Conservation (phyloP, 2,329 filamentous ascomycete species). For the Cladosporium sp. region DNA sequence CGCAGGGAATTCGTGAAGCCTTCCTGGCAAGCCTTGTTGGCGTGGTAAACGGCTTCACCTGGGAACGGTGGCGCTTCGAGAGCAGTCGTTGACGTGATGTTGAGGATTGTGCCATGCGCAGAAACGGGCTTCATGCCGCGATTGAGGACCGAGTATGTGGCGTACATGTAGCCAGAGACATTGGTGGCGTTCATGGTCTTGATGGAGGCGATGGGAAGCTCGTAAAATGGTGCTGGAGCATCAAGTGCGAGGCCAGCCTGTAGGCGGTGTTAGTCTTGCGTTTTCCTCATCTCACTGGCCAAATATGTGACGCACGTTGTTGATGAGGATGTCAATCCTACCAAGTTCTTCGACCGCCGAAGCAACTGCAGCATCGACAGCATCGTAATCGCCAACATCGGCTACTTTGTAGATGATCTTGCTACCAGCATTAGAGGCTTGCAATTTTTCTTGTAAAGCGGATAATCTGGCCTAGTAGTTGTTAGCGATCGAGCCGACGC, state of each 20-base stretch:
- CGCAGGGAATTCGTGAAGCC: slow-evolving; percentile 52
- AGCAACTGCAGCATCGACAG: slow-evolving; percentile 35
- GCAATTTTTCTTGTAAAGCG: slow-evolving; percentile 2
- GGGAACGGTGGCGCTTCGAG: slow-evolving; percentile 52
- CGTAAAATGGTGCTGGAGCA: slow-evolving; percentile 45
- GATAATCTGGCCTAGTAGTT: neutral
- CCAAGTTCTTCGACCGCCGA: slow-evolving; percentile 37
- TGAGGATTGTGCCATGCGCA: slow-evolving; percentile 47
- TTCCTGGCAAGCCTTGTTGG: slow-evolving; percentile 50
- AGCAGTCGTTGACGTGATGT: slow-evolving; percentile 50
- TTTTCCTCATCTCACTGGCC: neutral
- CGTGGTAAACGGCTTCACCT: slow-evolving; percentile 52
- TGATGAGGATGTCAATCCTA: slow-evolving; percentile 48
- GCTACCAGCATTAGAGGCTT: slow-evolving; percentile 10
- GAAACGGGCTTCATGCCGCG: slow-evolving; percentile 40
- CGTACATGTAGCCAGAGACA: slow-evolving; percentile 51
- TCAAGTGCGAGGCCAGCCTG: slow-evolving; percentile 49
- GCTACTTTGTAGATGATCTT: slow-evolving; percentile 33
- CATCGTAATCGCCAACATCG: slow-evolving; percentile 38
- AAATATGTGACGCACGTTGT: slow-evolving; percentile 38
- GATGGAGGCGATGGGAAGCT: slow-evolving; percentile 43
- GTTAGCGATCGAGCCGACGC: neutral
- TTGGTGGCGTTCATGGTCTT: slow-evolving; percentile 51
- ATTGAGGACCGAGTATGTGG: slow-evolving; percentile 49
- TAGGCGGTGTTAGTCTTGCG: neutral